Percentiles rank a stretch among this genome's conserved stretches.
phyloP scores from a whole-genome alignment of 1,284 basidiomycete genomes.

The Trichosporon sp. region DNA sequence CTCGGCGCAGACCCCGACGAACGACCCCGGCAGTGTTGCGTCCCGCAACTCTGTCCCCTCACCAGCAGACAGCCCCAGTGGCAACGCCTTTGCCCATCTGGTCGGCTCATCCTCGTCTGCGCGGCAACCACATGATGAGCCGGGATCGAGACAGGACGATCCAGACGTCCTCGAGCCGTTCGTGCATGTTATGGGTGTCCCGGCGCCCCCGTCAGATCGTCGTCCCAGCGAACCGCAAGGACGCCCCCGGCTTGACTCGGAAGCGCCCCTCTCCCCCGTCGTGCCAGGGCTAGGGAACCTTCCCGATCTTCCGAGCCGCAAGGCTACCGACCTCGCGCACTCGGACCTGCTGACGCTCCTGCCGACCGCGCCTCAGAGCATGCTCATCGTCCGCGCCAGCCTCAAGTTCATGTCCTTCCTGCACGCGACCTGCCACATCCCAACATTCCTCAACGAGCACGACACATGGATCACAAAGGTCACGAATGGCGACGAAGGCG shows the following conservation, averaged over 20 bases:
- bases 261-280: constrained; percentile 25
- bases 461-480: constrained; percentile 38
- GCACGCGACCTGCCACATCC: constrained; percentile 39
- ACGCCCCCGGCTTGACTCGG: constrained; percentile 20
- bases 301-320: constrained; percentile 31
- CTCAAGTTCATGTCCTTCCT: constrained; percentile 37
- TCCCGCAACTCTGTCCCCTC: constrained; percentile 20
- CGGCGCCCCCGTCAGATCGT: constrained; percentile 23
- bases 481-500: constrained; percentile 28
- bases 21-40: background rate
- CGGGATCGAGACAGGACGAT: constrained; percentile 31
- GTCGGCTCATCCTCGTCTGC: constrained; percentile 19
- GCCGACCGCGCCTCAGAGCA: constrained; percentile 31
- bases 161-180: constrained; percentile 36
- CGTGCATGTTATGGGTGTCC: constrained; percentile 35
- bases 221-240: constrained; percentile 26
- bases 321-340: constrained; percentile 34
- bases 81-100: constrained; percentile 32
- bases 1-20: background rate
- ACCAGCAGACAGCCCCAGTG: constrained; percentile 23
- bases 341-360: constrained; percentile 35
- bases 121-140: constrained; percentile 1
- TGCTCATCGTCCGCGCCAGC: constrained; percentile 32
- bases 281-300: constrained; percentile 24
- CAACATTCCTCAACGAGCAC: constrained; percentile 37